Evolutionary conservation across 768 basidiomycete genomes (phyloP).

Genomic region (Epithele typhae): DNA sequence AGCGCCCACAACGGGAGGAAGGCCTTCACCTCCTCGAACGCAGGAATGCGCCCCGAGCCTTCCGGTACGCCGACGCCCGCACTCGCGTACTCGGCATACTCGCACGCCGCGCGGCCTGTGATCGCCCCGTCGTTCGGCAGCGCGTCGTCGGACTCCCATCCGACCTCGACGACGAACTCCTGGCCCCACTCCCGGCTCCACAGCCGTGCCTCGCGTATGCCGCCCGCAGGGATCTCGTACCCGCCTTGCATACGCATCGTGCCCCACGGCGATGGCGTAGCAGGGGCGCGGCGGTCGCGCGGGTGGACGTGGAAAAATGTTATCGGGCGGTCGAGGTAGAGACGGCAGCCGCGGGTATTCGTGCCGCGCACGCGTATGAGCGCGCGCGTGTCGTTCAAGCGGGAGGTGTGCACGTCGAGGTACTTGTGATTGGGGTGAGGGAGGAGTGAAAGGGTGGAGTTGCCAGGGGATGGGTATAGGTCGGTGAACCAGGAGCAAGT

Average conservation of each 20-base stretch:
- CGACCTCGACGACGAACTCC: constrained; percentile 48
- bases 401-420: constrained; percentile 39
- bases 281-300: constrained; percentile 27
- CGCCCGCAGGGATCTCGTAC: constrained; percentile 34
- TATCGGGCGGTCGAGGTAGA: constrained; percentile 53
- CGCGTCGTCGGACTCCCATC: constrained; percentile 32
- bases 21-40: constrained; percentile 58
- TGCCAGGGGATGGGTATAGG: constrained; percentile 36
- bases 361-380: constrained; percentile 45
- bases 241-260: constrained; percentile 33
- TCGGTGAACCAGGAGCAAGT: constrained; percentile 47
- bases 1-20: constrained; percentile 68
- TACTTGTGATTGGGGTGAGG: constrained; percentile 23
- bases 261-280: constrained; percentile 1
- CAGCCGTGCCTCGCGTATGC: constrained; percentile 40
- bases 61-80: constrained; percentile 20
- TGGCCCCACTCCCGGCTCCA: constrained; percentile 61
- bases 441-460: constrained; percentile 1
- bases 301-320: constrained; percentile 37
- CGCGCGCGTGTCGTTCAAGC: constrained; percentile 42
- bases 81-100: constrained; percentile 67
- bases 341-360: constrained; percentile 60
- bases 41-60: constrained; percentile 50
- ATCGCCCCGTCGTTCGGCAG: constrained; percentile 1
- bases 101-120: constrained; percentile 51